phyloP scores from a whole-genome alignment of 2,329 filamentous ascomycete species.

The Ophiocordyceps camponoti-floridani region DNA sequence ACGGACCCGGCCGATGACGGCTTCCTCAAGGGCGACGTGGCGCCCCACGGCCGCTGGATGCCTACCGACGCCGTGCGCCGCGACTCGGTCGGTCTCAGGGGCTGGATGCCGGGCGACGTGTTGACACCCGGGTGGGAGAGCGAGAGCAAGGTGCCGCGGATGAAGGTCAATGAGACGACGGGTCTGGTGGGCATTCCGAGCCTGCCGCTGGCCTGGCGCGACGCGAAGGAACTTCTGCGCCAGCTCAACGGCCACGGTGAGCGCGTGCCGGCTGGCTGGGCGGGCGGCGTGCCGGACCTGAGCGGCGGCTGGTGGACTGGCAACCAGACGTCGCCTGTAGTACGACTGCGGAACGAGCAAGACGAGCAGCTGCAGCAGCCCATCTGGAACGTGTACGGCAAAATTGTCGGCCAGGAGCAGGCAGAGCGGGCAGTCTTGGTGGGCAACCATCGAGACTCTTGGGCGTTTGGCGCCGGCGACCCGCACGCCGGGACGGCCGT shows the following conservation, averaged over 20 bases:
- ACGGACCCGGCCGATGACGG: slow-evolving; percentile 79
- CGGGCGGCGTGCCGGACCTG: slow-evolving; percentile 58
- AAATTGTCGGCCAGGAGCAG: slow-evolving; percentile 72
- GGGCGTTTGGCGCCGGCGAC: slow-evolving; percentile 74
- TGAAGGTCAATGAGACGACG: slow-evolving; percentile 50
- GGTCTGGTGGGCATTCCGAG: slow-evolving; percentile 75
- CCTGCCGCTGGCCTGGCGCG: slow-evolving; percentile 74
- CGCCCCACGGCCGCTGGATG: slow-evolving; percentile 64
- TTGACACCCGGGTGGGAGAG: slow-evolving; percentile 77
- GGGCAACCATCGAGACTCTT: slow-evolving; percentile 85
- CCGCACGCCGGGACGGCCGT: slow-evolving; percentile 80
- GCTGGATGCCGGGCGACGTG: slow-evolving; percentile 77
- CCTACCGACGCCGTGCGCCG: slow-evolving; percentile 69
- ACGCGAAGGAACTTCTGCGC: slow-evolving; percentile 65
- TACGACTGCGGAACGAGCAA: slow-evolving; percentile 72
- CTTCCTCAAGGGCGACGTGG: slow-evolving; percentile 52
- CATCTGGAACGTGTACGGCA: slow-evolving; percentile 83
- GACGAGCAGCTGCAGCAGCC: slow-evolving; percentile 67
- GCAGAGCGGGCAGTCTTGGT: slow-evolving; percentile 69
- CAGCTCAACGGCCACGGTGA: slow-evolving; percentile 59
- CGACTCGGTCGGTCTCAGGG: slow-evolving; percentile 63
- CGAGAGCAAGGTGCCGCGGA: slow-evolving; percentile 43
- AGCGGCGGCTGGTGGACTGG: slow-evolving; percentile 71
- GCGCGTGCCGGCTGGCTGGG: slow-evolving; percentile 51
- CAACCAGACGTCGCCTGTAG: slow-evolving; percentile 51